Percentiles rank a stretch among this genome's conserved stretches.
Conservation (phyloP, 768 basidiomycete genomes). For the Mycena alexandri region DNA sequence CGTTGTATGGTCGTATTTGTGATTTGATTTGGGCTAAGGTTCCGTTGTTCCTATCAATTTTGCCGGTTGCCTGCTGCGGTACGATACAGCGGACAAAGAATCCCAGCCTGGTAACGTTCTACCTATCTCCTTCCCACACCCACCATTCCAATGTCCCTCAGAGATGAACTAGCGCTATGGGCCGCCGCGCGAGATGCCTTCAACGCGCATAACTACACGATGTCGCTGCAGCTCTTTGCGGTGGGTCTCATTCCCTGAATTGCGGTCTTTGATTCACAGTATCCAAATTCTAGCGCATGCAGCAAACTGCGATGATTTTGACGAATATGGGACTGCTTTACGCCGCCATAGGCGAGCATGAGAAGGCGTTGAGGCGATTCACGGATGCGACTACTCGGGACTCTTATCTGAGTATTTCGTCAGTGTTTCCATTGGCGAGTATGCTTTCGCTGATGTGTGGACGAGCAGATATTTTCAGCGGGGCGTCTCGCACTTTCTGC, state of each 20-base stretch:
- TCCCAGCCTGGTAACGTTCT: no score
- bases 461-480: conserved; percentile 31
- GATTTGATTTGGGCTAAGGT: no score
- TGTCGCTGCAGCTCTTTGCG: conserved; percentile 2
- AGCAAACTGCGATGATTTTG: conserved; percentile 4
- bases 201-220: conserved; percentile 4
- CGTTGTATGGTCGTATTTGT: no score
- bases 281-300: not conserved
- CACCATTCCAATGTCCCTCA: conserved; percentile 30
- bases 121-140: not conserved
- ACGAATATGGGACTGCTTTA: conserved; percentile 28
- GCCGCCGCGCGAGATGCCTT: conserved; percentile 8
- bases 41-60: no score
- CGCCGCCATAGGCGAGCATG: conserved; percentile 25
- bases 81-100: no score
- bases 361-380: conserved; percentile 27
- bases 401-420: conserved; percentile 24
- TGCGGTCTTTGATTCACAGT: not conserved
- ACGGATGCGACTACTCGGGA: conserved; percentile 23
- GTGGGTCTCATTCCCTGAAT: not conserved
- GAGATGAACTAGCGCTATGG: conserved; percentile 21
- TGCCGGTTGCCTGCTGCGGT: no score
- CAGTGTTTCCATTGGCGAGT: not conserved
- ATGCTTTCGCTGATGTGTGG: no score
- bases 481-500: conserved; percentile 29